phyloP scores from a whole-genome alignment of 345 rosid species.

The Mercurialis annua region DNA sequence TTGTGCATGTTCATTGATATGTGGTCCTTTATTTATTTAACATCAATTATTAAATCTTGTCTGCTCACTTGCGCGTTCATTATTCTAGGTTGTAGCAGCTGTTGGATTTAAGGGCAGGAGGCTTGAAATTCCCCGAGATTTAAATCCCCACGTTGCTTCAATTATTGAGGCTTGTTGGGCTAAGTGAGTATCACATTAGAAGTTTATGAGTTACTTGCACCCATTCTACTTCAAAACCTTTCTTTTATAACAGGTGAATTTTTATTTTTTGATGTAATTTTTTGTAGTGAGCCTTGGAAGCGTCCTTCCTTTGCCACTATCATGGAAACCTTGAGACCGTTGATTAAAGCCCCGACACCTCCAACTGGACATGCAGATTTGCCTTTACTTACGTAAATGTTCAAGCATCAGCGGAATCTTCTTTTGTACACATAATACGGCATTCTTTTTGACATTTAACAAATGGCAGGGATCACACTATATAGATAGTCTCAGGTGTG shows the following conservation, averaged over 20 bases:
- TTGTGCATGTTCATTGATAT: not conserved
- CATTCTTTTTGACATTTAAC: constrained; percentile 47
- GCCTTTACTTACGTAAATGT: constrained; percentile 39
- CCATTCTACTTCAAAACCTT: not conserved
- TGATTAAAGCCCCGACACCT: constrained; percentile 64
- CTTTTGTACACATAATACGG: constrained; percentile 57
- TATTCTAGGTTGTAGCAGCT: constrained; percentile 89
- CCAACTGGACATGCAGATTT: constrained; percentile 52
- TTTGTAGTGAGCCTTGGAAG: constrained; percentile 86
- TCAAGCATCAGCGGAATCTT: constrained; percentile 20
- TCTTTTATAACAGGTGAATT: constrained; percentile 16
- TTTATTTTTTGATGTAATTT: too few species aligned
- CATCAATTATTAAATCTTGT: not conserved
- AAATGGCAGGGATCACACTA: constrained; percentile 37
- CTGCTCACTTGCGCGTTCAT: not conserved
- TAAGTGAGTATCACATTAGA: constrained; percentile 40
- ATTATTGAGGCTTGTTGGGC: constrained; percentile 96
- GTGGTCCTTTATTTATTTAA: too few species aligned
- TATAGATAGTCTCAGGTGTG: constrained; percentile 48
- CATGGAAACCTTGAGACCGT: constrained; percentile 73
- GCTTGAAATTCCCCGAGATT: constrained; percentile 82
- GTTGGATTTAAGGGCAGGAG: constrained; percentile 92
- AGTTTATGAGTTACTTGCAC: not conserved
- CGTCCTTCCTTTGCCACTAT: constrained; percentile 86
- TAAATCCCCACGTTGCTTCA: constrained; percentile 77